A percentile compares a stretch with the other conserved stretches of the same genome.
Evolutionary conservation across 805 yeast genomes (phyloP).

Genomic region (Schizosaccharomyces japonicus): DNA sequence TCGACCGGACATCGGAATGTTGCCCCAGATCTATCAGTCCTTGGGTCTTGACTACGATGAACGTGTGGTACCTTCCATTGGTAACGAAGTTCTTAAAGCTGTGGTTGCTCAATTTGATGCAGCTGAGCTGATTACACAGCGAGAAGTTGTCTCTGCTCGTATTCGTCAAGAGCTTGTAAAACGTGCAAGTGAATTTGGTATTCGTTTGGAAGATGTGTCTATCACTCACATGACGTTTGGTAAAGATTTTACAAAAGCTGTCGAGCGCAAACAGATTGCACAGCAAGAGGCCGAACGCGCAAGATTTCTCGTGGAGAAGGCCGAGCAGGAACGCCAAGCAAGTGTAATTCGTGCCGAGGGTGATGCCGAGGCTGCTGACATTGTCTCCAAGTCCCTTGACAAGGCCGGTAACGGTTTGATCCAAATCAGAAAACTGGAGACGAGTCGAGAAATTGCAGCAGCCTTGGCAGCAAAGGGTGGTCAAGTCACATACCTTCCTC

Average conservation of each 20-base stretch:
- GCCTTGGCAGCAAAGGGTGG: constrained; percentile 25
- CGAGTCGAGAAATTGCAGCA: constrained; percentile 81
- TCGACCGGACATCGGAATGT: constrained; percentile 65
- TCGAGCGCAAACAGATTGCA: constrained; percentile 95
- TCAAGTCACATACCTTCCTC: constrained; percentile 1
- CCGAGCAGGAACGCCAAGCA: constrained; percentile 93
- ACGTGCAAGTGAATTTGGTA: constrained; percentile 73
- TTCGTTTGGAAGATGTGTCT: constrained; percentile 84
- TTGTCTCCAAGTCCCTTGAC: constrained; percentile 70
- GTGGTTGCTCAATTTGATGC: constrained; percentile 89
- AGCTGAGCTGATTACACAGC: constrained; percentile 86
- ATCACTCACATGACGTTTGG: constrained; percentile 97
- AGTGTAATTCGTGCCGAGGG: constrained; percentile 93
- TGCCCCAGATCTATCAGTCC: constrained; percentile 74
- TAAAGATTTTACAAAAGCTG: constrained; percentile 88
- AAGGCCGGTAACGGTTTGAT: constrained; percentile 80
- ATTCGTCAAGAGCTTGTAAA: constrained; percentile 65
- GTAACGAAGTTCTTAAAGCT: constrained; percentile 71
- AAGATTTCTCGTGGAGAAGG: constrained; percentile 73
- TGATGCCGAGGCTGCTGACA: constrained; percentile 95
- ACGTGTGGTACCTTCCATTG: constrained; percentile 75
- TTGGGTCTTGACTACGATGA: constrained; percentile 89
- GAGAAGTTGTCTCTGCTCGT: constrained; percentile 78
- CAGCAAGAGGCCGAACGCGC: constrained; percentile 99
- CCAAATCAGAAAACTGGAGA: constrained; percentile 84